Evolutionary conservation across 805 yeast species (phyloP).

Genomic region (Metschnikowia orientalis): DNA sequence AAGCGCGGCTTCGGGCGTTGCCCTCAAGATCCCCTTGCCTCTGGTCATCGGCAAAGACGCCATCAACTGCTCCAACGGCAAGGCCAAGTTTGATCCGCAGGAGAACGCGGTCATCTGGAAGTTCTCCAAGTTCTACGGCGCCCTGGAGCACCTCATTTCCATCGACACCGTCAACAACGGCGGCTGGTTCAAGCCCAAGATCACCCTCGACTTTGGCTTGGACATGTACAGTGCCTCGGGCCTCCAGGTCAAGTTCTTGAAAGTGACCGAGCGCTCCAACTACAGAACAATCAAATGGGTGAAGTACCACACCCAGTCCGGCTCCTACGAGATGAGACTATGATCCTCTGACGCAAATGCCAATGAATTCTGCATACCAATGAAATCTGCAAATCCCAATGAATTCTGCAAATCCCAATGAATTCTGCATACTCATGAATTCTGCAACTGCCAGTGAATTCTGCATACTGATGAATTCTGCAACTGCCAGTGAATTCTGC

Average conservation of each 20-base stretch:
- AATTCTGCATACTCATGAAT: no score
- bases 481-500: no score
- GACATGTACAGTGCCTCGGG: constrained; percentile 79
- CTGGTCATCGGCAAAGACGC: constrained; percentile 24
- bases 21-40: constrained; percentile 67
- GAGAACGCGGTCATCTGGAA: constrained; percentile 67
- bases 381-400: no score
- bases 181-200: constrained; percentile 71
- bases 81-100: constrained; percentile 62
- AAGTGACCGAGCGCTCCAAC: constrained; percentile 53
- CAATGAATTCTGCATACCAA: no score
- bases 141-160: constrained; percentile 55
- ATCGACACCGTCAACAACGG: constrained; percentile 35
- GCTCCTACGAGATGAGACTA: constrained; percentile 70
- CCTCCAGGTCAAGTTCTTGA: constrained; percentile 64
- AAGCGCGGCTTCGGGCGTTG: constrained; percentile 59
- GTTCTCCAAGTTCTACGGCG: constrained; percentile 63
- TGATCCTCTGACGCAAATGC: background rate
- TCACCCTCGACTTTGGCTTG: constrained; percentile 61
- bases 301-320: constrained; percentile 69
- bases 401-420: no score
- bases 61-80: constrained; percentile 53
- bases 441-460: no score
- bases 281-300: constrained; percentile 86
- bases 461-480: no score